phyloP scores from a whole-genome alignment of 2,329 filamentous ascomycete genomes.

The Penicillium sclerotiorum region DNA sequence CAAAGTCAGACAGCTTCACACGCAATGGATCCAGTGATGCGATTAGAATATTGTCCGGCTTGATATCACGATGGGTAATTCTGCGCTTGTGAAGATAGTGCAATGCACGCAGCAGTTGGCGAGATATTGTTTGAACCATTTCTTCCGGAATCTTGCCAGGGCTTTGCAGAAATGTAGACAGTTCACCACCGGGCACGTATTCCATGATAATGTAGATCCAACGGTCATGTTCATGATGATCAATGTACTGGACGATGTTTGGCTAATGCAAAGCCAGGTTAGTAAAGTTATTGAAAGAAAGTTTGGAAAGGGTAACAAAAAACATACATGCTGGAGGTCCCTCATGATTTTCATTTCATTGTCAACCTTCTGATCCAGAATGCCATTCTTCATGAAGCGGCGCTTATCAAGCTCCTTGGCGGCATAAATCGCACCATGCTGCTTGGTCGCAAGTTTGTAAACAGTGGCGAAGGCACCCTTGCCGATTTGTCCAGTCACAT shows the following conservation, averaged over 20 bases:
- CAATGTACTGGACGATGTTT: constrained; percentile 89
- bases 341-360: constrained; percentile 98
- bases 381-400: constrained; percentile 88
- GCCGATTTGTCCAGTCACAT: constrained; percentile 77
- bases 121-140: constrained; percentile 70
- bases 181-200: constrained; percentile 77
- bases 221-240: constrained; percentile 79
- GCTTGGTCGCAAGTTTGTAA: constrained; percentile 84
- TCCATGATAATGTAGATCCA: constrained; percentile 98
- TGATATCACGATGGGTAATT: constrained; percentile 98
- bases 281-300: too few species aligned
- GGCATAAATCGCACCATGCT: constrained; percentile 79
- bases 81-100: constrained; percentile 83
- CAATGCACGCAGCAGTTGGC: constrained; percentile 72
- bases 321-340: constrained; percentile 73
- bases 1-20: constrained; percentile 95
- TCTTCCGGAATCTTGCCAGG: constrained; percentile 66
- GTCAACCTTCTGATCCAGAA: constrained; percentile 87
- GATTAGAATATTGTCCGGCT: constrained; percentile 96
- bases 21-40: constrained; percentile 70
- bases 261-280: constrained; percentile 51
- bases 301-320: too few species aligned
- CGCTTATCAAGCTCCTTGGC: constrained; percentile 95
- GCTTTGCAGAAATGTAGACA: constrained; percentile 71
- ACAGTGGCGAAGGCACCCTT: constrained; percentile 95